phyloP scores from a whole-genome alignment of 352 stramenopile species.

The Albugo laibachii region DNA sequence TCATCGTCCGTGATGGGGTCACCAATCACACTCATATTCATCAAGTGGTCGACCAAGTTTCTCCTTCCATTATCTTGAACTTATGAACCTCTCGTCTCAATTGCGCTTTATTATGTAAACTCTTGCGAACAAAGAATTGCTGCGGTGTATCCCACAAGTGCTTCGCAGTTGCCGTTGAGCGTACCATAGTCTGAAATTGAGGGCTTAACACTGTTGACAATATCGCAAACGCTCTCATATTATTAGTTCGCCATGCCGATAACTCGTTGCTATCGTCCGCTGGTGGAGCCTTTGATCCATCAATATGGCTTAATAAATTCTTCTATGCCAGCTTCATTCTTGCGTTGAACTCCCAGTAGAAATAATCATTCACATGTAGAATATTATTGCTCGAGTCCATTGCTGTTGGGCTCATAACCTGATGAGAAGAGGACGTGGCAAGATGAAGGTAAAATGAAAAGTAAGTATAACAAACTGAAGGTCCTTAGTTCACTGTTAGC shows the following conservation, averaged over 20 bases:
- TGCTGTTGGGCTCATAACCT: too few species aligned
- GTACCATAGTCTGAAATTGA: too few species aligned
- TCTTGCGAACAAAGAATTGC: conserved; percentile 9
- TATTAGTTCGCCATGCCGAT: neutral
- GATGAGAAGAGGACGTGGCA: too few species aligned
- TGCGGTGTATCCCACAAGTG: conserved; percentile 7
- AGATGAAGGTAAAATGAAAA: too few species aligned
- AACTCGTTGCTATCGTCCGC: too few species aligned
- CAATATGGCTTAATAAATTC: neutral
- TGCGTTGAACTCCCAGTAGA: too few species aligned
- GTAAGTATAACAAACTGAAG: too few species aligned
- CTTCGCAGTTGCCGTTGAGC: neutral
- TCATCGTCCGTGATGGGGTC: conserved; percentile 5
- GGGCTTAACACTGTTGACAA: too few species aligned
- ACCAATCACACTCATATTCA: conserved; percentile 5
- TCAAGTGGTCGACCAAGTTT: conserved; percentile 7
- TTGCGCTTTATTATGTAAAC: conserved; percentile 9
- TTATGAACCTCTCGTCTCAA: conserved; percentile 8
- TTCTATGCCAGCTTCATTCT: neutral
- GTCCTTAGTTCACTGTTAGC: too few species aligned
- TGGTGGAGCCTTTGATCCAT: conserved; percentile 3
- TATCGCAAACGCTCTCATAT: neutral
- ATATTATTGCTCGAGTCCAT: too few species aligned
- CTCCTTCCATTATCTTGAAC: too few species aligned
- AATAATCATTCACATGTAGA: too few species aligned